A percentile compares a stretch with the other conserved stretches of the same genome.
Evolutionary conservation across 192 early-diverging fungal genomes (phyloP).

Genomic region (Allomyces javanicus): DNA sequence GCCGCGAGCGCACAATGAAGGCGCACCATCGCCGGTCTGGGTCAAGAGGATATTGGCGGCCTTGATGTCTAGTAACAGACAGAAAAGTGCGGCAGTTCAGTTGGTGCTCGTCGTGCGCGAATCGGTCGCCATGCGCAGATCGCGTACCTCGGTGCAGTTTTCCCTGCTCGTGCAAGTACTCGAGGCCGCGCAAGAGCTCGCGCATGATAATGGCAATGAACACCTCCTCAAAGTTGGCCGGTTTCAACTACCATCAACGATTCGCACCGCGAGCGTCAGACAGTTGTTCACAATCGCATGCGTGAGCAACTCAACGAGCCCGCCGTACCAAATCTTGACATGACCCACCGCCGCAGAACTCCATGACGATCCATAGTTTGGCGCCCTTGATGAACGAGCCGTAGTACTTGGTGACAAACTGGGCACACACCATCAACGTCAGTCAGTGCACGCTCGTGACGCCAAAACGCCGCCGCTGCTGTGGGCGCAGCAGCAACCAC

Average conservation of each 20-base stretch:
- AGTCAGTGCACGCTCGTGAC: neutral
- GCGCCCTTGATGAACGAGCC: constrained; percentile 76
- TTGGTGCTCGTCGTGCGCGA: neutral
- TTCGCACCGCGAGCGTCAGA: neutral
- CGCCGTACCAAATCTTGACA: constrained; percentile 66
- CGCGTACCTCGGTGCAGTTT: constrained; percentile 61
- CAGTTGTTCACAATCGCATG: neutral
- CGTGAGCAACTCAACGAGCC: too few relatives aligned
- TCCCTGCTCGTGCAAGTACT: constrained; percentile 77
- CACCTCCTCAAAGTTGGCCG: constrained; percentile 60
- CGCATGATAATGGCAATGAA: constrained; percentile 83
- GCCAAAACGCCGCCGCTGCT: too few relatives aligned
- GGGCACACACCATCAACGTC: too few relatives aligned
- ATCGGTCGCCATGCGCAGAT: too few relatives aligned
- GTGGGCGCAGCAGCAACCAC: too few relatives aligned
- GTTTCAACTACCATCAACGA: constrained; percentile 45
- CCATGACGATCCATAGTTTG: constrained; percentile 96
- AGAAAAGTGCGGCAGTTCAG: neutral
- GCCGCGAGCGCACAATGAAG: neutral
- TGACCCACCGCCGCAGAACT: constrained; percentile 86
- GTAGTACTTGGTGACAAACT: constrained; percentile 41
- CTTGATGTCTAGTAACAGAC: constrained; percentile 62
- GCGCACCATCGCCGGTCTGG: constrained; percentile 39
- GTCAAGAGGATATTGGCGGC: constrained; percentile 69
- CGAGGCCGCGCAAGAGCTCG: constrained; percentile 71